These are phyloP conservation scores for Calonectria montana DNA, from an alignment of 2,329 filamentous ascomycete species.

Conservation along the genomic window DNA sequence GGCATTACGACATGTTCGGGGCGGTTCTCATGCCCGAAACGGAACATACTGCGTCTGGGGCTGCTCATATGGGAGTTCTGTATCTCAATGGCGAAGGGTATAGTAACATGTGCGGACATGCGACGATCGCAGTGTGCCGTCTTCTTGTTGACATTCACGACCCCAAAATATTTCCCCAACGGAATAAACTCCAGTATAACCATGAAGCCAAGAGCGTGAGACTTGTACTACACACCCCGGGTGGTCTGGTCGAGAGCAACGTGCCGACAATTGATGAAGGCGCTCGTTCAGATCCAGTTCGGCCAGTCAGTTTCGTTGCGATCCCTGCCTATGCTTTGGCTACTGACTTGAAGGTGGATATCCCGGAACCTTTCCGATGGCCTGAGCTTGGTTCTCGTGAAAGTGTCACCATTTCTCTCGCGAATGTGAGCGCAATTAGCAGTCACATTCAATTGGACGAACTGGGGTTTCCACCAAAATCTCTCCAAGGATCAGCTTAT, in stretches of 20 bases:
- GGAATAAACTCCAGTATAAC: background rate
- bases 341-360: background rate
- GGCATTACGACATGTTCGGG: conserved; percentile 15
- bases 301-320: background rate
- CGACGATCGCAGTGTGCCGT: conserved; percentile 2
- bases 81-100: conserved; percentile 13
- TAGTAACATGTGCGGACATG: conserved; percentile 19
- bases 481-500: background rate
- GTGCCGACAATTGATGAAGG: background rate
- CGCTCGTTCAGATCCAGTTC: background rate
- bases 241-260: background rate
- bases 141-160: conserved; percentile 10
- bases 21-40: conserved; percentile 2
- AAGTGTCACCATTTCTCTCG: background rate
- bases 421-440: background rate
- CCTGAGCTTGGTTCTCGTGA: conserved; percentile 8
- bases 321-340: background rate
- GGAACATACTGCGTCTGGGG: background rate
- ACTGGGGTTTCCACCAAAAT: background rate
- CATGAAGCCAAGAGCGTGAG: background rate
- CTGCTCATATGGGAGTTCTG: conserved; percentile 16
- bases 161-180: background rate
- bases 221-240: conserved; percentile 4
- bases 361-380: background rate
- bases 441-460: background rate